Evolutionary conservation across 352 stramenopile genomes (phyloP).

Genomic region (Peronospora farinosa): DNA sequence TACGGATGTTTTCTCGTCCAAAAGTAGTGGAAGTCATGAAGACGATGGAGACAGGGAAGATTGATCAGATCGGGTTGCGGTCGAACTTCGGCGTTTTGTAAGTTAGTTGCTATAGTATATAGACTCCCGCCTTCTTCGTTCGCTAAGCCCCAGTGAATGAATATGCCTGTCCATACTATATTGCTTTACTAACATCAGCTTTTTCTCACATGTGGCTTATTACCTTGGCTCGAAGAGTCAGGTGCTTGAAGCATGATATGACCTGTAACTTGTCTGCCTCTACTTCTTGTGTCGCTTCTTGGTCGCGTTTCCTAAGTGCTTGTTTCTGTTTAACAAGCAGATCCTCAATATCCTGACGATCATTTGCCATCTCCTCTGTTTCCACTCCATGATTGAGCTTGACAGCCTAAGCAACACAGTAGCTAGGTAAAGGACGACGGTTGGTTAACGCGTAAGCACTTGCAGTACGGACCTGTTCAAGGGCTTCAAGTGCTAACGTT

Average conservation of each 20-base stretch:
- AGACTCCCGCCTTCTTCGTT: conserved; percentile 14
- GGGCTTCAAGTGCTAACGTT: conserved; percentile 41
- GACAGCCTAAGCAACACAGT: conserved; percentile 35
- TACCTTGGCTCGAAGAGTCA: conserved; percentile 47
- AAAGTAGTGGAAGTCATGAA: conserved; percentile 6
- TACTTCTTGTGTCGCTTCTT: conserved; percentile 29
- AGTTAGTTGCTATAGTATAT: conserved; percentile 42
- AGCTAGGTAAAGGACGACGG: background rate
- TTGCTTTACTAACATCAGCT: background rate
- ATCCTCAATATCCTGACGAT: conserved; percentile 42
- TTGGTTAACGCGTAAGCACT: background rate
- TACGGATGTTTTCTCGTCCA: conserved; percentile 16
- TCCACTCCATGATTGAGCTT: conserved; percentile 28
- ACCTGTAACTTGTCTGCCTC: conserved; percentile 51
- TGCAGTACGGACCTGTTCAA: conserved; percentile 35
- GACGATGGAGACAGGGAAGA: conserved; percentile 20
- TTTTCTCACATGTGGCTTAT: conserved; percentile 2
- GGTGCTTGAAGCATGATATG: conserved; percentile 66
- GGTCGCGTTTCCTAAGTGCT: conserved; percentile 38
- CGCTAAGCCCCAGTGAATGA: conserved; percentile 14
- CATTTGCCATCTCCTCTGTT: conserved; percentile 40
- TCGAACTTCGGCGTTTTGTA: conserved; percentile 26
- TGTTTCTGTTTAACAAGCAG: conserved; percentile 35
- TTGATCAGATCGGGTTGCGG: conserved; percentile 5
- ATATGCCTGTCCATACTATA: conserved; percentile 23